Evolutionary conservation across 768 basidiomycete genomes (phyloP).

Genomic region (Mycena filopes): DNA sequence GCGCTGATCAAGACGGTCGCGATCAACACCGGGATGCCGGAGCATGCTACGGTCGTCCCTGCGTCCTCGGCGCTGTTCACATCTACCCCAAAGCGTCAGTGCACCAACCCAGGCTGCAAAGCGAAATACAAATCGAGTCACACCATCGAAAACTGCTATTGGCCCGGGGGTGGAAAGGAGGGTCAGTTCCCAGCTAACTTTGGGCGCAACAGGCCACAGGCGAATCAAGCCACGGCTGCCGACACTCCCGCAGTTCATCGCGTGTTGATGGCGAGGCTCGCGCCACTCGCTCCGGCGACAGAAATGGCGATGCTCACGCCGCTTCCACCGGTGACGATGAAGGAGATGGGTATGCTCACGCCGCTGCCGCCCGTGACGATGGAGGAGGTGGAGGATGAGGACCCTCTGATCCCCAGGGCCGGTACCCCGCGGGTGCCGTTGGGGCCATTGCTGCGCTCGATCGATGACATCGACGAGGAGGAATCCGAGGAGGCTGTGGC

Average conservation of each 20-base stretch:
- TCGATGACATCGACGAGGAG: too few species aligned
- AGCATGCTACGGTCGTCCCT: not conserved
- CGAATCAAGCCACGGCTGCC: not conserved
- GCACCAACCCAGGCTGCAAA: slow-evolving; percentile 39
- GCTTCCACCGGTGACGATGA: too few species aligned
- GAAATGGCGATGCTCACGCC: too few species aligned
- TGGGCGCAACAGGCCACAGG: slow-evolving; percentile 6
- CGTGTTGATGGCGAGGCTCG: slow-evolving; percentile 6
- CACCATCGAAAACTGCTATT: slow-evolving; percentile 42
- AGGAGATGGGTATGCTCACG: too few species aligned
- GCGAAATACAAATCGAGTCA: slow-evolving; percentile 34
- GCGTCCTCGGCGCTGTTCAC: not conserved
- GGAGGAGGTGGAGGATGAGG: slow-evolving; percentile 7
- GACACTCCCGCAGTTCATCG: slow-evolving; percentile 1
- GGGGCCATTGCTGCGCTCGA: too few species aligned
- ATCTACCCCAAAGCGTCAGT: not conserved
- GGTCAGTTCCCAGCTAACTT: slow-evolving; percentile 45
- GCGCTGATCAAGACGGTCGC: slow-evolving; percentile 15
- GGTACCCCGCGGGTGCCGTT: too few species aligned
- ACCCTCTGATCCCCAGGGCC: too few species aligned
- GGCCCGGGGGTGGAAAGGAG: slow-evolving; percentile 47
- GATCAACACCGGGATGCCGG: slow-evolving; percentile 8
- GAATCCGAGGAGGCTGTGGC: too few species aligned
- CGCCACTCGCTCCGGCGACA: not conserved
- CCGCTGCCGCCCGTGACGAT: too few species aligned